A percentile compares a stretch with the other conserved stretches of the same genome.
phyloP scores from a whole-genome alignment of 805 yeast species.

The Isabelozyma rhagii region DNA sequence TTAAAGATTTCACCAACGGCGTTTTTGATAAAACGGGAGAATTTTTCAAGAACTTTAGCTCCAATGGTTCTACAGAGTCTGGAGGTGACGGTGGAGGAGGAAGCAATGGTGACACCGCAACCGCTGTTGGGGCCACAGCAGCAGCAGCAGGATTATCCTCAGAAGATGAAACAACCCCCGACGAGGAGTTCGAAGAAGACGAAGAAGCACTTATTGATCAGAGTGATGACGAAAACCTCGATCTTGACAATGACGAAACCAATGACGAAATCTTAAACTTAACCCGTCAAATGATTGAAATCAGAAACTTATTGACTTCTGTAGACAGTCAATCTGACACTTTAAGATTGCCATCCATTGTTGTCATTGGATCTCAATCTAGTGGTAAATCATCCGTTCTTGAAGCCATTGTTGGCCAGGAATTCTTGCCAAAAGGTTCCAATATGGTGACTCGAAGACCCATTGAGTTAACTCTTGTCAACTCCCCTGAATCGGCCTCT shows the following conservation, averaged over 20 bases:
- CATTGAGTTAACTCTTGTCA: constrained; percentile 87
- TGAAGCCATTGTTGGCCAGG: constrained; percentile 97
- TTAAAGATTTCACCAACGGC: constrained; percentile 61
- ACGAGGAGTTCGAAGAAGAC: constrained; percentile 49
- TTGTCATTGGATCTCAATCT: constrained; percentile 95
- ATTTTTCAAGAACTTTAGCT: constrained; percentile 33
- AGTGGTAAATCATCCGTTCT: constrained; percentile 96
- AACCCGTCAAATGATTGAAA: constrained; percentile 96
- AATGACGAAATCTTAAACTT: constrained; percentile 81
- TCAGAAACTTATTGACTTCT: constrained; percentile 70
- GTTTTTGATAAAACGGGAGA: constrained; percentile 48
- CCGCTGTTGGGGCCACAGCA: constrained; percentile 55
- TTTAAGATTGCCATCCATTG: constrained; percentile 86
- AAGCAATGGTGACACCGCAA: constrained; percentile 33
- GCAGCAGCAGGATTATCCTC: constrained; percentile 46
- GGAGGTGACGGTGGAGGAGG: constrained; percentile 21
- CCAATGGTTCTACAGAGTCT: constrained; percentile 22
- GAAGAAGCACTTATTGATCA: constrained; percentile 44
- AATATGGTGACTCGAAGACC: constrained; percentile 99
- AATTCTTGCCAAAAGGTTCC: constrained; percentile 92
- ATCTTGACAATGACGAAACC: constrained; percentile 49
- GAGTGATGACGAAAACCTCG: constrained; percentile 44
- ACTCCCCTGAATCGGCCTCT: constrained; percentile 75
- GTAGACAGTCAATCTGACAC: constrained; percentile 69
- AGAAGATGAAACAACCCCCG: constrained; percentile 33